Base-by-base conservation (phyloP, 352 stramenopile species). In the Peronospora belbahrii region DNA sequence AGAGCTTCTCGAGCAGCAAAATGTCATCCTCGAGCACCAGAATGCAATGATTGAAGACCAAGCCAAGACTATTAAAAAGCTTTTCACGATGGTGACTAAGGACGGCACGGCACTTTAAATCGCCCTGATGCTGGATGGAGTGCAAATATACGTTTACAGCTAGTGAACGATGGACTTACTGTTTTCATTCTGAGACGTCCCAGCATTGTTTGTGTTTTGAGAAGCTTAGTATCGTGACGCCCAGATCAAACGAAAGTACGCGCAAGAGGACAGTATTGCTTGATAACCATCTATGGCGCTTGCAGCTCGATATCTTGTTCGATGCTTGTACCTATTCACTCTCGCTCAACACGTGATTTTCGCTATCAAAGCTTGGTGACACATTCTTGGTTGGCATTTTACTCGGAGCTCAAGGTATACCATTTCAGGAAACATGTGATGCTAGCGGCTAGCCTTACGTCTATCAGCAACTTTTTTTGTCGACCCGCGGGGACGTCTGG, bases 271-370 rank as follows among this genome's bases (percentile, higher is more conserved):
- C n/a, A n/a, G n/a, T n/a, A n/a, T n/a, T n/a, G n/a, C n/a, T n/a
- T n/a, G n/a, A n/a, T n/a, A n/a, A n/a, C n/a, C n/a, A n/a, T n/a
- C n/a, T n/a, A n/a, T n/a, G n/a, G n/a, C n/a, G n/a, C n/a, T n/a
- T n/a, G n/a, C n/a, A n/a, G n/a, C n/a, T n/a, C n/a, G n/a, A n/a
- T n/a, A n/a, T n/a, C n/a, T n/a, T n/a, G n/a, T n/a, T n/a, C n/a
- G n/a, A n/a, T n/a, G n/a, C n/a, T n/a, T n/a, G n/a, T n/a, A n/a
- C n/a, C n/a, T n/a, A n/a, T n/a, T n/a, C n/a, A n/a, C n/a, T 88
- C 42, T 69, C 71, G 0, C 62, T 85, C 34, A 71, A 78, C 28
- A 57, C 80, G 7, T 88, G 76, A 71, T 88, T 88, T 59, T 82
- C 66, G 8, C 57, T 88, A 13, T 61, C 54, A 7, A 72, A 84